Conservation (phyloP, 1,284 basidiomycete species). For the Apiotrichum montevideense region DNA sequence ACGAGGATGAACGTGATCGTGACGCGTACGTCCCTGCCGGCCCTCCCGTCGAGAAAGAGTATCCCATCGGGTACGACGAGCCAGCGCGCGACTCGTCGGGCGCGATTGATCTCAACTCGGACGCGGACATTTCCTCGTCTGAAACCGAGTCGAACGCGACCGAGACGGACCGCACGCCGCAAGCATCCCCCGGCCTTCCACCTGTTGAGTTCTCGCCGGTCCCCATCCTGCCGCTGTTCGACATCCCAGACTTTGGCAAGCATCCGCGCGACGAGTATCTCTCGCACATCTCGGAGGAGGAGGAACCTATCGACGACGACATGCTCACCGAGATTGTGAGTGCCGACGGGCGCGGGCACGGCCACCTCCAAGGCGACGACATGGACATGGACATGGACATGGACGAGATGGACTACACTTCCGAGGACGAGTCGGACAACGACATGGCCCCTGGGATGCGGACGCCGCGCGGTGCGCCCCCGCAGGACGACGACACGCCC, state of each 20-base stretch:
- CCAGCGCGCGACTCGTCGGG: neutral
- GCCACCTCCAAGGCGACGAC: constrained; percentile 6
- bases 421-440: constrained; percentile 4
- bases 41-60: neutral
- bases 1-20: constrained; percentile 7
- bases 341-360: constrained; percentile 3
- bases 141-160: neutral
- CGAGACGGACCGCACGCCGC: constrained; percentile 2
- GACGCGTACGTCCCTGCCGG: neutral
- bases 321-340: constrained; percentile 18
- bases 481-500: neutral
- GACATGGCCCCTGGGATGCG: neutral
- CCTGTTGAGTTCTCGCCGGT: neutral
- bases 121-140: neutral
- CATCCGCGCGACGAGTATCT: constrained; percentile 9
- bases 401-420: too few species aligned
- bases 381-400: neutral
- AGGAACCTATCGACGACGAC: constrained; percentile 18
- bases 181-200: neutral
- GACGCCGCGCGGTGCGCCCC: neutral
- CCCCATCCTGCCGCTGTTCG: neutral
- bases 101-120: neutral
- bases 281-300: constrained; percentile 18
- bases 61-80: neutral
- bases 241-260: constrained; percentile 1